Evolutionary conservation across 2,329 filamentous ascomycete species (phyloP), one percentile per base, ranked within the genome.

Genomic region (Gnomoniopsis sp.): DNA sequence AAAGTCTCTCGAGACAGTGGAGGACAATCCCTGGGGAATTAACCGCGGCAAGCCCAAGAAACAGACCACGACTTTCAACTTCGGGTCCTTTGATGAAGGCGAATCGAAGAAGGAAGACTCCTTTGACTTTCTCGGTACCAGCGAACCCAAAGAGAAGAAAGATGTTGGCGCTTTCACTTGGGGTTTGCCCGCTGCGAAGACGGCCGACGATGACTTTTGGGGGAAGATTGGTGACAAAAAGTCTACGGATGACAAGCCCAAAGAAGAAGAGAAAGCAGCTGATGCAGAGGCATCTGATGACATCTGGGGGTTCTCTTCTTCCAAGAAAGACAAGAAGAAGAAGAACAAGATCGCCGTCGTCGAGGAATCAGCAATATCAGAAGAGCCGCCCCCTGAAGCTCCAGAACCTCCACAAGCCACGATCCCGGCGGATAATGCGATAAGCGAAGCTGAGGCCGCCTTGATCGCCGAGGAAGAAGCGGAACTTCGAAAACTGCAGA

Each of bases 41-140:
- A 73, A 77, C 56, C 69, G 70, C 14, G 66, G 71, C 6, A 84
- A 83, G 62, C 68, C 79, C n/a, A 84, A 82, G 68, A 83, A 81
- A 65, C 80, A 81, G 69, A 73, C 66, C 52, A 69, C 73, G 1
- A 70, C 68, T 6, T 75, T 81, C 58, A 70, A 74, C n/a, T 84
- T 85, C 60, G 79, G 78, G 22, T 66, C 70, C n/a, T 66, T 79
- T 22, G 79, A 75, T 56, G 75, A 74, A 14, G 36, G 55, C 26
- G 69, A 69, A 47, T 75, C 75, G 26, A 73, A 74, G 51, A 68
- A 65, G 11, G 71, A 67, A 21, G 62, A 67, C 19, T 53, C 64
- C 2, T 56, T 56, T 6, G 53, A 56, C 44, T 55, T 65, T 14
- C 41, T 59, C 17, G 62, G 60, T 12, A 52, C 53, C 23, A 63